Percentiles rank a stretch among this genome's conserved stretches.
phyloP scores from a whole-genome alignment of 805 yeast genomes.

The Tetrapisispora namnaoensis region DNA sequence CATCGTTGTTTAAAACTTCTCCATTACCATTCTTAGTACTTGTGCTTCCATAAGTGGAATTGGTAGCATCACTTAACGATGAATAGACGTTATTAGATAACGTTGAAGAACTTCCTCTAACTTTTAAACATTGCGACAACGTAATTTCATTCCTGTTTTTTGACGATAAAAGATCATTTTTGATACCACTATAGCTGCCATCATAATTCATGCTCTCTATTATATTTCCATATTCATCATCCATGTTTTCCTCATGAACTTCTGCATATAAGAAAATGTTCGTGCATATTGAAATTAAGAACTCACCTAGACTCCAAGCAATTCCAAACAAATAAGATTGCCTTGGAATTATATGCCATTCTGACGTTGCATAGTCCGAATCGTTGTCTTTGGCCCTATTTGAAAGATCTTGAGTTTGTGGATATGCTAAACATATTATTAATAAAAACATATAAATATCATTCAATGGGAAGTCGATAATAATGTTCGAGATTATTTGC shows the following conservation, averaged over 20 bases:
- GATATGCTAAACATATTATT: conserved; percentile 32
- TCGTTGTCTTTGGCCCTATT: not conserved
- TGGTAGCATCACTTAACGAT: conserved; percentile 9
- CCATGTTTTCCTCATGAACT: not conserved
- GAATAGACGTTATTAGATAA: conserved; percentile 27
- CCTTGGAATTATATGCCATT: conserved; percentile 34
- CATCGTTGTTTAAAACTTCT: not conserved
- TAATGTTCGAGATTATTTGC: conserved; percentile 22
- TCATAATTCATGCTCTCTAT: not conserved
- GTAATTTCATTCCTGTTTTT: conserved; percentile 25
- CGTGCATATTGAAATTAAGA: conserved; percentile 19
- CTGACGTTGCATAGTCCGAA: conserved; percentile 9
- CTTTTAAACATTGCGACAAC: conserved; percentile 30
- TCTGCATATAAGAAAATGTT: conserved; percentile 23
- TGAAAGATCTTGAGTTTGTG: conserved; percentile 27
- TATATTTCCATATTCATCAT: not conserved
- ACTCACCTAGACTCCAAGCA: conserved; percentile 30
- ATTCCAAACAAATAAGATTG: conserved; percentile 34
- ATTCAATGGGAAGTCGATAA: conserved; percentile 27
- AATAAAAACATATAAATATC: conserved; percentile 31
- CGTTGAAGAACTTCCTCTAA: conserved; percentile 29
- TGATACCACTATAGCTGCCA: not conserved
- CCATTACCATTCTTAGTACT: not conserved
- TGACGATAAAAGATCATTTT: not conserved
- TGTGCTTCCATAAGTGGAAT: conserved; percentile 1